These are phyloP conservation scores for Tetrahymena thermophila DNA, from an alignment of 73 alveolate genomes.

Conservation along the genomic window DNA sequence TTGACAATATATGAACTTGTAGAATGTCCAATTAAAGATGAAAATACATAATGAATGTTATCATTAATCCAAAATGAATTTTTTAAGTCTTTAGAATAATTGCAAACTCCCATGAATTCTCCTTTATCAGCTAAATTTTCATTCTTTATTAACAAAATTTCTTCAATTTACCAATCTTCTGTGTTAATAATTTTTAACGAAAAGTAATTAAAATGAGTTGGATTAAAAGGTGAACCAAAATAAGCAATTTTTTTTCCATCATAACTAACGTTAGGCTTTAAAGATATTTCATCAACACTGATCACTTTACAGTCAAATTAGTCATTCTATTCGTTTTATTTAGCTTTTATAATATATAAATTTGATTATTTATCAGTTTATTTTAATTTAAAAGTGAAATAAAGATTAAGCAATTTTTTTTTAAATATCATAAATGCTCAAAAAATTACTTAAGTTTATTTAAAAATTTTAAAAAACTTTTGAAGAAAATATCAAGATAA, in stretches of 20 bases:
- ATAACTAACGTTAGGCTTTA: slow-evolving; percentile 19
- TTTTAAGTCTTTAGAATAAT: slow-evolving; percentile 11
- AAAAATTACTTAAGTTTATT: too few species aligned
- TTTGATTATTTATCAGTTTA: background rate
- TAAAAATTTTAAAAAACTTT: too few species aligned
- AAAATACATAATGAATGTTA: background rate
- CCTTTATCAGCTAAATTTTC: background rate
- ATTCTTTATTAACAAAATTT: background rate
- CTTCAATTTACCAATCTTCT: background rate
- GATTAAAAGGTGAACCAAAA: slow-evolving; percentile 11
- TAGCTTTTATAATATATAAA: background rate
- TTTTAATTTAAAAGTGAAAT: too few species aligned
- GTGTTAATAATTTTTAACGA: slow-evolving; percentile 9
- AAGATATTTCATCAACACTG: slow-evolving; percentile 11
- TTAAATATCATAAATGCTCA: background rate
- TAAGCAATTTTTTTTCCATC: slow-evolving; percentile 23
- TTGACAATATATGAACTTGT: background rate
- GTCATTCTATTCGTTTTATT: background rate
- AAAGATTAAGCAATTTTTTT: too few species aligned
- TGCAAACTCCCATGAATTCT: slow-evolving; percentile 14
- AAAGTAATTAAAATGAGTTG: slow-evolving; percentile 10
- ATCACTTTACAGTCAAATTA: background rate
- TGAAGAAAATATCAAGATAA: too few species aligned
- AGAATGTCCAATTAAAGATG: background rate
- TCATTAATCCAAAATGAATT: slow-evolving; percentile 23